Evolutionary conservation across 1,284 basidiomycete genomes (phyloP).

Genomic region (Pholiota adiposa): DNA sequence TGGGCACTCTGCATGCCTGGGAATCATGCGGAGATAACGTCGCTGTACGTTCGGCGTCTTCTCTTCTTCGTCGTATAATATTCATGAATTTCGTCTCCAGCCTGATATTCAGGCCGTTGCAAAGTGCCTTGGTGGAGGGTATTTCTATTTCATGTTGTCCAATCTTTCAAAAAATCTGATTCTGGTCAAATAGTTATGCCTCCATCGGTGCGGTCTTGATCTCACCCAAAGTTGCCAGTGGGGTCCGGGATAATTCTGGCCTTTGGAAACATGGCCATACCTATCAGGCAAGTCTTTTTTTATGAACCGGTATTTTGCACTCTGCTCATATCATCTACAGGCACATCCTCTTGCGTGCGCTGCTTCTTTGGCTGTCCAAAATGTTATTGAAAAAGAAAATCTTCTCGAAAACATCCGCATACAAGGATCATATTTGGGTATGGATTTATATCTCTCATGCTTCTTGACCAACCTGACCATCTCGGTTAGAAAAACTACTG

Average conservation of each 20-base stretch:
- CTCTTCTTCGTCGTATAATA: neutral
- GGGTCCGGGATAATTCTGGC: constrained; percentile 67
- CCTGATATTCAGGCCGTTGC: constrained; percentile 87
- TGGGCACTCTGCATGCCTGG: constrained; percentile 88
- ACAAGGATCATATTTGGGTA: constrained; percentile 66
- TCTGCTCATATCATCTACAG: constrained; percentile 33
- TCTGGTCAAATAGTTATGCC: constrained; percentile 58
- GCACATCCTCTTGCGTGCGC: constrained; percentile 77
- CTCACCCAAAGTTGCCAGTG: constrained; percentile 71
- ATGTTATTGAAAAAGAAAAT: constrained; percentile 69
- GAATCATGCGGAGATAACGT: constrained; percentile 78
- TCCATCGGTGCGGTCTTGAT: constrained; percentile 84
- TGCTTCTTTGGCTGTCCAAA: constrained; percentile 80
- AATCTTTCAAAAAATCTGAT: neutral
- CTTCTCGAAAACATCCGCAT: constrained; percentile 67
- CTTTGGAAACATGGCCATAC: constrained; percentile 87
- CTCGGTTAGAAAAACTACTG: constrained; percentile 51
- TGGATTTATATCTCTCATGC: constrained; percentile 5
- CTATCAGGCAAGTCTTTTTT: constrained; percentile 72
- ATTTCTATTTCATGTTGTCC: constrained; percentile 25
- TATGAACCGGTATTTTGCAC: neutral
- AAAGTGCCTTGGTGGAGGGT: constrained; percentile 88
- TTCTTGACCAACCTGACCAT: constrained; percentile 3
- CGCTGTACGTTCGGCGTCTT: constrained; percentile 34
- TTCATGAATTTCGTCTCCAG: constrained; percentile 22